Evolutionary conservation across 805 yeast species (phyloP).

Genomic region (Zygosaccharomyces lentus): DNA sequence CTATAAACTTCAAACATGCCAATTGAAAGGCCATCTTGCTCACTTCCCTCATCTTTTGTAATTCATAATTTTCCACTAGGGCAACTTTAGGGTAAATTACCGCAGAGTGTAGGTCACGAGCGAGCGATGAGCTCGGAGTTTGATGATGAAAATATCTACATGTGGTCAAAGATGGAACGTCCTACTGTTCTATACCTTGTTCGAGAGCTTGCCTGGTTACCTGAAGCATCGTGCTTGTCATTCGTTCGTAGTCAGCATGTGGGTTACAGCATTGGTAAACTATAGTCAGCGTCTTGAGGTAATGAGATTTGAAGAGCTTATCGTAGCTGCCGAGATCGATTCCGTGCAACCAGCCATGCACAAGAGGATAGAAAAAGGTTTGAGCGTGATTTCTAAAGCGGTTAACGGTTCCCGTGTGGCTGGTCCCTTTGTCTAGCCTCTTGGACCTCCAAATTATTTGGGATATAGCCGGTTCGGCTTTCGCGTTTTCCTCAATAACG

Average conservation of each 20-base stretch:
- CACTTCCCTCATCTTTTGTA: neutral
- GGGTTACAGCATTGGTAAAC: slow-evolving; percentile 49
- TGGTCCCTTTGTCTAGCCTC: slow-evolving; percentile 21
- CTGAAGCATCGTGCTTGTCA: slow-evolving; percentile 31
- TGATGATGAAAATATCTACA: neutral
- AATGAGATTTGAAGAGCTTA: slow-evolving; percentile 48
- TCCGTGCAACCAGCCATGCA: slow-evolving; percentile 50
- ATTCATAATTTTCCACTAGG: neutral
- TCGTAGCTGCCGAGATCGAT: slow-evolving; percentile 54
- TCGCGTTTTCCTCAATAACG: neutral
- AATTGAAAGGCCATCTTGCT: neutral
- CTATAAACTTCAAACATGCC: neutral
- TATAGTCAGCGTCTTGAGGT: slow-evolving; percentile 44
- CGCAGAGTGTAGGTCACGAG: neutral
- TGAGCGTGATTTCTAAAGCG: slow-evolving; percentile 38
- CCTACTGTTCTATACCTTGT: slow-evolving; percentile 17
- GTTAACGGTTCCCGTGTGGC: slow-evolving; percentile 15
- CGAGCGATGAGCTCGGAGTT: neutral
- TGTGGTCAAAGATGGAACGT: neutral
- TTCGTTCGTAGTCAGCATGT: slow-evolving; percentile 35
- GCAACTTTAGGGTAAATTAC: neutral
- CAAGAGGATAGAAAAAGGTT: slow-evolving; percentile 49
- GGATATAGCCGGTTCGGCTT: slow-evolving; percentile 1
- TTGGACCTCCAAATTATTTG: slow-evolving; percentile 34
- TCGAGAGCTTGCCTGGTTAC: slow-evolving; percentile 26